These are phyloP conservation scores for Cytospora piceicola DNA, from an alignment of 2,329 filamentous ascomycete species.

Conservation along the genomic window DNA sequence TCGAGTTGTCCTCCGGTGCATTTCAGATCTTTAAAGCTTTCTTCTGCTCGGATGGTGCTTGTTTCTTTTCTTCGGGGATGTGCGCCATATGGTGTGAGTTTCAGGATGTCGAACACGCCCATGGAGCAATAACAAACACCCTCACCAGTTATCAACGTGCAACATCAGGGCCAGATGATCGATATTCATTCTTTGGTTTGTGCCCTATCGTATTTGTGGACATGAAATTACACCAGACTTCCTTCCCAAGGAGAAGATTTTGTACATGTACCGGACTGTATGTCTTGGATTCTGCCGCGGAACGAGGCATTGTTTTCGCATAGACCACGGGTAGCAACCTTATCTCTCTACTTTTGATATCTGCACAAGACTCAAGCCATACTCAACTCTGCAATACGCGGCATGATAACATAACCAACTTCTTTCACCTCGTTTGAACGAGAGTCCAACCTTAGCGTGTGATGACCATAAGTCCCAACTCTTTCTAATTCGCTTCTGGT, in stretches of 20 bases:
- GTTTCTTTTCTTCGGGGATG: too few relatives aligned
- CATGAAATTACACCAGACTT: neutral
- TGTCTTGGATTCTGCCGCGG: neutral
- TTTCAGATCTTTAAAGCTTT: too few relatives aligned
- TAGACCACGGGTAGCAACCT: neutral
- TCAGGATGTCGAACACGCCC: neutral
- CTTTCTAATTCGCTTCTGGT: neutral
- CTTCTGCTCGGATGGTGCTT: too few relatives aligned
- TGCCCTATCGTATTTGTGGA: neutral
- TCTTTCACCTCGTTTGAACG: neutral
- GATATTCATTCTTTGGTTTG: neutral
- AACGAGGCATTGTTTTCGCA: neutral
- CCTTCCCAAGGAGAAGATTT: neutral
- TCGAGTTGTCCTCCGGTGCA: too few relatives aligned
- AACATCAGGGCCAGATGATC: neutral
- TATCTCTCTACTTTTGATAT: neutral
- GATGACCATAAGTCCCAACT: neutral
- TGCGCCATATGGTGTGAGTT: too few relatives aligned
- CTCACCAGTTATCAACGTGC: neutral
- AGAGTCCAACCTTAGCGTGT: neutral
- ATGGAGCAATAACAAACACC: neutral
- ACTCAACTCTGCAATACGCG: neutral
- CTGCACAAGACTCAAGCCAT: neutral
- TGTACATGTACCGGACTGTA: neutral
- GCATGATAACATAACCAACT: neutral